These are phyloP conservation scores for Eucalyptus cloeziana DNA, from an alignment of 345 rosid species.

Conservation along the genomic window DNA sequence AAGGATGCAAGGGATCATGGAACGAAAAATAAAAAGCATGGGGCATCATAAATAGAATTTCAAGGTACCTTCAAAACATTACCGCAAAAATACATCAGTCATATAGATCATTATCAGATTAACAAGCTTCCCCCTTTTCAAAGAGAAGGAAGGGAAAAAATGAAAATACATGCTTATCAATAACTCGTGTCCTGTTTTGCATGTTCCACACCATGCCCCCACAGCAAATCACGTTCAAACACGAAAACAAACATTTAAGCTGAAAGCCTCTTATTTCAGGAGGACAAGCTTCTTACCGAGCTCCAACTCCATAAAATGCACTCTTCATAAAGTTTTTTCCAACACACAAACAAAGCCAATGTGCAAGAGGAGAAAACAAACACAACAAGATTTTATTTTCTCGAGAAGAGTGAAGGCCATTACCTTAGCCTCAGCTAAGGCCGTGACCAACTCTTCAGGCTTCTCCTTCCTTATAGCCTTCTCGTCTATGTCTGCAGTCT, in stretches of 20 bases:
- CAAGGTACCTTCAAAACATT: no score
- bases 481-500: slow-evolving; percentile 97
- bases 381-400: not conserved
- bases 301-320: not conserved
- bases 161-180: not conserved
- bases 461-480: slow-evolving; percentile 58
- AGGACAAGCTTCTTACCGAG: not conserved
- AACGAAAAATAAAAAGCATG: not conserved
- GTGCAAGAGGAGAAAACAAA: not conserved
- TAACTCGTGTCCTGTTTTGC: not conserved
- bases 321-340: not conserved
- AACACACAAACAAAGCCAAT: not conserved
- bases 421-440: slow-evolving; percentile 93
- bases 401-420: not conserved
- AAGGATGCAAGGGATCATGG: not conserved
- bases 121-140: not conserved
- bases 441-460: slow-evolving; percentile 82
- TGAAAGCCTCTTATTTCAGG: not conserved
- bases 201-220: not conserved
- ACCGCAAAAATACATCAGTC: not conserved
- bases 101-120: not conserved
- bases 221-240: not conserved
- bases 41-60: not conserved
- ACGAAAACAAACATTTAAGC: not conserved
- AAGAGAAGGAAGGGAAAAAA: not conserved